These are phyloP conservation scores for Prillingera fragicola DNA, from an alignment of 1,284 basidiomycete species.

Conservation along the genomic window DNA sequence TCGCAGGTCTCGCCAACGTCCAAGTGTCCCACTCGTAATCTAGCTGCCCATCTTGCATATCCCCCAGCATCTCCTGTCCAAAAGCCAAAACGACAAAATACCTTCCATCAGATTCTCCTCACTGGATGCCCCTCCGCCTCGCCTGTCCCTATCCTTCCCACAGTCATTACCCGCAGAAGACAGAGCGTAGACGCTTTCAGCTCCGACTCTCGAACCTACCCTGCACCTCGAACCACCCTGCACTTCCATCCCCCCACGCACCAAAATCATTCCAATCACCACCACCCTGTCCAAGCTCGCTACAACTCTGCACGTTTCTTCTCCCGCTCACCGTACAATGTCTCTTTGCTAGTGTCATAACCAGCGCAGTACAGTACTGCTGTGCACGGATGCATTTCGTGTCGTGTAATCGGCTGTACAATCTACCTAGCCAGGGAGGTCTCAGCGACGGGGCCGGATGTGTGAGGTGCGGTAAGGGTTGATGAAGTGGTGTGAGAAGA, in stretches of 20 bases:
- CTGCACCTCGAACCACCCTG: constrained; percentile 3
- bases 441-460: no score
- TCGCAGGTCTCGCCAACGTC: constrained; percentile 27
- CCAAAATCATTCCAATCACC: not conserved
- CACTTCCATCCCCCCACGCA: constrained; percentile 2
- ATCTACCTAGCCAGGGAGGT: no score
- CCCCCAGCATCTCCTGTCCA: no score
- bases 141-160: not conserved
- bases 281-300: not conserved
- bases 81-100: no score
- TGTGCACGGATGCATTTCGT: not conserved
- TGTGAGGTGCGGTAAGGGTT: no score
- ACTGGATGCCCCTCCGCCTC: constrained; percentile 8
- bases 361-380: no score
- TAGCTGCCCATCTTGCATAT: not conserved
- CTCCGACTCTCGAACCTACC: not conserved
- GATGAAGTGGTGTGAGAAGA: no score
- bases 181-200: no score
- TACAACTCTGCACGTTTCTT: not conserved
- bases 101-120: constrained; percentile 10
- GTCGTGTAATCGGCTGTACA: no score
- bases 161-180: constrained; percentile 13
- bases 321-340: no score
- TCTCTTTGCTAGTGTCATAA: no score
- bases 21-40: constrained; percentile 25